Percentiles rank a stretch among this genome's conserved stretches.
These are phyloP conservation scores for Pigoraptor vietnamica DNA, from an alignment of 78 protist genomes.

Conservation along the genomic window DNA sequence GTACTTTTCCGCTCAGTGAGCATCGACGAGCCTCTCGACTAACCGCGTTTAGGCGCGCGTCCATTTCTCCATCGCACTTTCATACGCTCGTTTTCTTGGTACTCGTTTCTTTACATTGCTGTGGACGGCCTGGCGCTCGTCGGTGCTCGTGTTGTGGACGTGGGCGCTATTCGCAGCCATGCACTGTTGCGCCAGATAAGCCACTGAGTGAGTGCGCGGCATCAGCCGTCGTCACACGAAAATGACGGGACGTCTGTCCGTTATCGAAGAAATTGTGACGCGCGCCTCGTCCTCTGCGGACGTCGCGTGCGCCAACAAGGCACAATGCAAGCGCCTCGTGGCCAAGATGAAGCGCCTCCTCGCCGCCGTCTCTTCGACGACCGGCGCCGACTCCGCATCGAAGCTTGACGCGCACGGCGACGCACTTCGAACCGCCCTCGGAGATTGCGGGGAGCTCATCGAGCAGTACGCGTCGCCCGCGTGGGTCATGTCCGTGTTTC, in stretches of 20 bases:
- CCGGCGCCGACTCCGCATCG: not conserved
- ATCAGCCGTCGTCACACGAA: not conserved
- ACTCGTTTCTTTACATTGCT: too few species aligned
- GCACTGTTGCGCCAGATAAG: too few species aligned
- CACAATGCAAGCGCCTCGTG: not conserved
- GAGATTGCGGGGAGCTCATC: not conserved
- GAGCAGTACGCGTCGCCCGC: not conserved
- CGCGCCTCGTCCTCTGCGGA: not conserved
- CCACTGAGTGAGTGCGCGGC: too few species aligned
- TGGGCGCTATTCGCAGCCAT: too few species aligned
- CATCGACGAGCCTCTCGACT: too few species aligned
- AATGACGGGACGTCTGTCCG: not conserved
- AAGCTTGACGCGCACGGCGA: not conserved
- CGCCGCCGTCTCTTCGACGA: not conserved
- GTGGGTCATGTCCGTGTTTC: not conserved
- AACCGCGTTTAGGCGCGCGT: too few species aligned
- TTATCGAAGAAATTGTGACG: not conserved
- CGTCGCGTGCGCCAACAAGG: not conserved
- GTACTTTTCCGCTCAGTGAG: too few species aligned
- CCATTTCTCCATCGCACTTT: too few species aligned
- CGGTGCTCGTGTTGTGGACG: too few species aligned
- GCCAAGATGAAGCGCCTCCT: not conserved
- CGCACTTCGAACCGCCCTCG: not conserved
- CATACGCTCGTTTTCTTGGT: too few species aligned
- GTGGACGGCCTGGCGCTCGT: too few species aligned